These are phyloP conservation scores for Teunomyces barrocoloradensis DNA, from an alignment of 805 yeast species.

Conservation along the genomic window DNA sequence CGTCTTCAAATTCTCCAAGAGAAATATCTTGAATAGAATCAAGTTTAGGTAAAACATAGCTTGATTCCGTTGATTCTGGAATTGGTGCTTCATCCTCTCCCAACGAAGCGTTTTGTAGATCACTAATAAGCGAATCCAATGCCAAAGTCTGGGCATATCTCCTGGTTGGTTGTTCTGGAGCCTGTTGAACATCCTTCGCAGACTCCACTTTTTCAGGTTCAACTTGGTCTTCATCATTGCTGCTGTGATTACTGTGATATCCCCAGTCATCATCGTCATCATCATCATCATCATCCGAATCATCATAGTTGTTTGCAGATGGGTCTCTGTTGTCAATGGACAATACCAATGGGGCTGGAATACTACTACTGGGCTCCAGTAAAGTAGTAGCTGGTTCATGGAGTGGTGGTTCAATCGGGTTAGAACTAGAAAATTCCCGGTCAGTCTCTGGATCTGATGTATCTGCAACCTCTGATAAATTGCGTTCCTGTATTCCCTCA, in stretches of 20 bases:
- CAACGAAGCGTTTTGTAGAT: conserved; percentile 23
- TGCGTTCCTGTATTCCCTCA: neutral
- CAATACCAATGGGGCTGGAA: conserved; percentile 20
- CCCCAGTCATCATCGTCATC: conserved; percentile 26
- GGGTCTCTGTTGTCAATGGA: conserved; percentile 20
- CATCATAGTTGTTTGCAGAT: conserved; percentile 9
- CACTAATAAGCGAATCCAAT: conserved; percentile 38
- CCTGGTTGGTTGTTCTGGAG: neutral
- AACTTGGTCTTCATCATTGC: neutral
- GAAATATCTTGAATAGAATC: conserved; percentile 15
- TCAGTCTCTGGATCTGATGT: neutral
- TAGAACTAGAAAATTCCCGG: neutral
- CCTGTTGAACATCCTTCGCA: too few species aligned
- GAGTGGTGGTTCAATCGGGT: neutral
- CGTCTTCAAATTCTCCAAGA: neutral
- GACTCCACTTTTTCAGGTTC: neutral
- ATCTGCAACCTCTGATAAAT: neutral
- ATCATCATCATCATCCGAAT: conserved; percentile 10
- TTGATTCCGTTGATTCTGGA: neutral
- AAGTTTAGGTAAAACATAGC: conserved; percentile 17
- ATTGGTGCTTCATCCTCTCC: neutral
- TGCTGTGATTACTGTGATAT: conserved; percentile 20
- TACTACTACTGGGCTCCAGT: neutral
- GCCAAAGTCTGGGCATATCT: conserved; percentile 23
- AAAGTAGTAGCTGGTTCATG: neutral